Base-by-base conservation (phyloP, 2,329 filamentous ascomycete genomes). In the Macrophomina tecta region DNA sequence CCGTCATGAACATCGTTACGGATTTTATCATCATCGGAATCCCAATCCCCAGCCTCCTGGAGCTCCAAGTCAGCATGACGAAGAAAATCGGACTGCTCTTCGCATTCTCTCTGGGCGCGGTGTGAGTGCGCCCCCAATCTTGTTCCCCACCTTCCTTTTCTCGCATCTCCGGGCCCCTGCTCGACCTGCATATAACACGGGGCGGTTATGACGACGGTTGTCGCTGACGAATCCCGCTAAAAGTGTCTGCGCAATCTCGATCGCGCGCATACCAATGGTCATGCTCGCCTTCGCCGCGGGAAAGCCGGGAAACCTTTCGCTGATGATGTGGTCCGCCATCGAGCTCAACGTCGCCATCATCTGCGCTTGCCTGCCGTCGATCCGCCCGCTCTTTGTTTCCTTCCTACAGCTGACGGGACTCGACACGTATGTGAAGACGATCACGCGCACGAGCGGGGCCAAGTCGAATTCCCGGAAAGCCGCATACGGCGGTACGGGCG, bases 341-440 rank as follows among this genome's bases (percentile, higher is more conserved):
- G 75, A 77, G 67, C 64, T 73, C 18, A 76, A 77, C 40, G 69
- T 77, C 1, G 72, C 69, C 7, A 76, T 77, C 38, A 71, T 77
- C 0, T 77, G 76, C 68, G 76, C 76, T 28, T 76, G 74, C 61
- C 67, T 79, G n/a, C 76, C 76, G 6, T 67, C 73, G 5, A 73
- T 78, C 68, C 75, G 76, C 6, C 75, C 75, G 1, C 70, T 78
- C 4, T 68, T 78, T 5, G 70, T 73, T 5, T 63, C 75, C 0
- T 70, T 62, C 45, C 30, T 62, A 12, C 30, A 45, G 1, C 38
- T 82, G 38, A 79, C 83, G 69, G 82, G 82, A 48, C 68, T 71
- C 32, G 51, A 48, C n/a, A 36, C 51, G 9, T 56, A 62, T 45
- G 12, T 40, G 9, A 49, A 49, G 45, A 62, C 16, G 6, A 9